Evolutionary conservation across 345 rosid species (phyloP).

Genomic region (Murraya paniculata): DNA sequence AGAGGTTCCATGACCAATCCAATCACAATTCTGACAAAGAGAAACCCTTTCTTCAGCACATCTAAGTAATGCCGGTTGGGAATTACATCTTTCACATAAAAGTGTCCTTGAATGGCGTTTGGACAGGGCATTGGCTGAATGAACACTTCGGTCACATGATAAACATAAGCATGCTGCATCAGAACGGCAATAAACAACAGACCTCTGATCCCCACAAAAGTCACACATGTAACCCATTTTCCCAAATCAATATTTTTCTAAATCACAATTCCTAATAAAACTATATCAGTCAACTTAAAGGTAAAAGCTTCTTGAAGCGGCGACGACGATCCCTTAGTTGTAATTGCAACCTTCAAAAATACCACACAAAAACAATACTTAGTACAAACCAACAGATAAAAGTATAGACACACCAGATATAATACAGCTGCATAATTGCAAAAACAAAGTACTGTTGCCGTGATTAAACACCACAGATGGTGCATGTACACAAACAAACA

Average conservation of each 20-base stretch:
- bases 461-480: background rate
- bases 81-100: constrained; percentile 82
- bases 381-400: background rate
- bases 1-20: constrained; percentile 66
- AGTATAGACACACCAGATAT: background rate
- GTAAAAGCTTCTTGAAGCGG: constrained; percentile 19
- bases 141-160: constrained; percentile 91
- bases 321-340: background rate
- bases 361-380: background rate
- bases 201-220: constrained; percentile 87
- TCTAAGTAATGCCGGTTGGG: constrained; percentile 81
- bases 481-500: background rate
- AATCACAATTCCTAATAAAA: constrained; percentile 16
- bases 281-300: constrained; percentile 17
- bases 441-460: background rate
- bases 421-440: background rate
- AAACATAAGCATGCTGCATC: constrained; percentile 94
- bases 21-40: constrained; percentile 98
- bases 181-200: constrained; percentile 90
- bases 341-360: constrained; percentile 22
- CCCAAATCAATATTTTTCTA: constrained; percentile 18
- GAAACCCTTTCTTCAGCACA: constrained; percentile 75
- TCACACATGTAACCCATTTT: constrained; percentile 92
- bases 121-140: constrained; percentile 91
- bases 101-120: constrained; percentile 87